Conservation (phyloP, 768 basidiomycete genomes). For the Rhodosporidiobolus sp. region DNA sequence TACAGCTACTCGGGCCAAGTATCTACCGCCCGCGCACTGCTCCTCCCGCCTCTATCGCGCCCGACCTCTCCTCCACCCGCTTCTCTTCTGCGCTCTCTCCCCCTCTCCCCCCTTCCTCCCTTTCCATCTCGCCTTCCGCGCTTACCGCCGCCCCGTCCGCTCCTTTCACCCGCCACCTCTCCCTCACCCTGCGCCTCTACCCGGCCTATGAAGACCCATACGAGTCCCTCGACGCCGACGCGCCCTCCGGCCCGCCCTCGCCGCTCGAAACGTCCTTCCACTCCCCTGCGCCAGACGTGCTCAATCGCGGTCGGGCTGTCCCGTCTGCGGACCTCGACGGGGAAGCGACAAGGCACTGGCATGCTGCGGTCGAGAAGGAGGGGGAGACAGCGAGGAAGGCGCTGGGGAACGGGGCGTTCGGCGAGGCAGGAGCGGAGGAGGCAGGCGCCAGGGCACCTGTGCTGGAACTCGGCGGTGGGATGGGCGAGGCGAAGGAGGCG, state of each 20-base stretch:
- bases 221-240: not conserved
- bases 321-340: not conserved
- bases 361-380: not conserved
- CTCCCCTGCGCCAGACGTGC: too few species aligned
- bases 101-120: not conserved
- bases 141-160: not conserved
- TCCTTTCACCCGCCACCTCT: not conserved
- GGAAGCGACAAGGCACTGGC: too few species aligned
- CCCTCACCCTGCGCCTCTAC: not conserved
- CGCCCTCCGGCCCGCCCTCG: not conserved
- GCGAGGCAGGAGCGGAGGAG: not conserved
- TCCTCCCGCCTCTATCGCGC: constrained; percentile 21
- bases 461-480: too few species aligned
- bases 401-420: not conserved
- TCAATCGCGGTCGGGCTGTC: not conserved
- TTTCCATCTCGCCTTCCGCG: not conserved
- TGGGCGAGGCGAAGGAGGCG: not conserved
- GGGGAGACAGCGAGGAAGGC: not conserved
- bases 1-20: not conserved
- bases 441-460: too few species aligned
- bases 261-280: constrained; percentile 5
- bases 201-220: too few species aligned
- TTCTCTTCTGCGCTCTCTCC: too few species aligned
- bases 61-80: not conserved
- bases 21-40: constrained; percentile 33